These are phyloP conservation scores for Leccinum longicurvipes DNA, from an alignment of 768 basidiomycete species.

Conservation along the genomic window DNA sequence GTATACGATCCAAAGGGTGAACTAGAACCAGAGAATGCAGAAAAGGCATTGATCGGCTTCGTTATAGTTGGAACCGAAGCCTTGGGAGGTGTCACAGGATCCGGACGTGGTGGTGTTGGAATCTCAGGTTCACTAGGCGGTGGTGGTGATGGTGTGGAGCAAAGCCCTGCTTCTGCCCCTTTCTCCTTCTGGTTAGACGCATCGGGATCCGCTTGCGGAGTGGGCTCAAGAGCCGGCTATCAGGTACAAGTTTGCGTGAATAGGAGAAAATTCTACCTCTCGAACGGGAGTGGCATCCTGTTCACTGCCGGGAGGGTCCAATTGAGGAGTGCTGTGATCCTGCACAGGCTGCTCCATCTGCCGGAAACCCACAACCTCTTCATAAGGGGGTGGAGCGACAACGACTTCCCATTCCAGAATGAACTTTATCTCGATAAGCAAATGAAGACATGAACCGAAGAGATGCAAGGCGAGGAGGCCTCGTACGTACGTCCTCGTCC, in stretches of 20 bases:
- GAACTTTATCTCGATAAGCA: conserved; percentile 22
- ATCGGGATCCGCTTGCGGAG: background rate
- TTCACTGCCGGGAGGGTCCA: background rate
- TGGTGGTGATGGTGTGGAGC: conserved; percentile 2
- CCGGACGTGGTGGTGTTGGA: conserved; percentile 2
- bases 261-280: conserved; percentile 13
- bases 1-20: conserved; percentile 36
- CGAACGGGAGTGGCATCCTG: conserved; percentile 4
- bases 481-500: conserved; percentile 27
- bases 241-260: conserved; percentile 1
- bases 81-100: conserved; percentile 14
- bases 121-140: conserved; percentile 8
- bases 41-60: conserved; percentile 32
- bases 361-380: conserved; percentile 14
- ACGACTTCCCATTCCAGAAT: conserved; percentile 32
- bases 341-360: conserved; percentile 10
- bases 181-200: conserved; percentile 8
- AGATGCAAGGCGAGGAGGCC: background rate
- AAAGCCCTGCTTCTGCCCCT: conserved; percentile 5
- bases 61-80: conserved; percentile 4
- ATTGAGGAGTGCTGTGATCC: conserved; percentile 7
- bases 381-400: conserved; percentile 30
- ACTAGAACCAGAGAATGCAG: conserved; percentile 35
- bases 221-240: conserved; percentile 13
- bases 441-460: conserved; percentile 3